A percentile compares a stretch with the other conserved stretches of the same genome.
Conservation (phyloP, 495 filamentous ascomycete genomes). For the Thermothielavioides terrestris region DNA sequence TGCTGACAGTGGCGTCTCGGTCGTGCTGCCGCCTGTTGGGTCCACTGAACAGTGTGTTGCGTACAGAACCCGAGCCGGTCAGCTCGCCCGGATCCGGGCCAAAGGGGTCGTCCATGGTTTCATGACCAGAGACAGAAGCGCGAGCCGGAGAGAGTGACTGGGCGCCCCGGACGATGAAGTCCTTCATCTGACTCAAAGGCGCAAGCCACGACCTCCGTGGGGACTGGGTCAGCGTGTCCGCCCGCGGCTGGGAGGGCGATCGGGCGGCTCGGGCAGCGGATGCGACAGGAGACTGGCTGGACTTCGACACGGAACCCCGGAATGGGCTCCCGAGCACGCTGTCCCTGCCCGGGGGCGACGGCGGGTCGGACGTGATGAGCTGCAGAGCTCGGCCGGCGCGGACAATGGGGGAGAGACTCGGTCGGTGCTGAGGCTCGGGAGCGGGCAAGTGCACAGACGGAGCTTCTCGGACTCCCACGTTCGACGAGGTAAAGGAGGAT, state of each 20-base stretch:
- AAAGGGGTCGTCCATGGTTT: conserved; percentile 29
- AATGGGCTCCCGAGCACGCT: conserved; percentile 45
- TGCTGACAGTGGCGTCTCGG: conserved; percentile 10
- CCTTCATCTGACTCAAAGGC: conserved; percentile 18
- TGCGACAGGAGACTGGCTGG: conserved; percentile 16
- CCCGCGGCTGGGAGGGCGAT: background rate
- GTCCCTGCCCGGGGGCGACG: conserved; percentile 37
- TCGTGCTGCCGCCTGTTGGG: conserved; percentile 1
- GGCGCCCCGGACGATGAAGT: conserved; percentile 21
- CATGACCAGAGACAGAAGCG: conserved; percentile 5
- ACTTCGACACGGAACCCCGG: conserved; percentile 31
- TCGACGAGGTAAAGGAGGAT: conserved; percentile 9
- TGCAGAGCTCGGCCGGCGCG: conserved; percentile 44
- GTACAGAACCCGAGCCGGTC: conserved; percentile 8
- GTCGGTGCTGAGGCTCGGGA: conserved; percentile 23
- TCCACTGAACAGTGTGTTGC: conserved; percentile 17
- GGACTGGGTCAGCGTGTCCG: background rate
- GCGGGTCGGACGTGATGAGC: conserved; percentile 43
- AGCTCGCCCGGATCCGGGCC: conserved; percentile 19
- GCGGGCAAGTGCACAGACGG: conserved; percentile 11
- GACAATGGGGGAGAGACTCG: conserved; percentile 44
- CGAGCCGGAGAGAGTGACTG: conserved; percentile 20
- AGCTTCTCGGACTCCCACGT: conserved; percentile 4
- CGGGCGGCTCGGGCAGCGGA: background rate
- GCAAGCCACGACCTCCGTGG: conserved; percentile 20